Evolutionary conservation across 345 rosid species (phyloP), one percentile per base, ranked within the genome.

Genomic region (Acer campestre): DNA sequence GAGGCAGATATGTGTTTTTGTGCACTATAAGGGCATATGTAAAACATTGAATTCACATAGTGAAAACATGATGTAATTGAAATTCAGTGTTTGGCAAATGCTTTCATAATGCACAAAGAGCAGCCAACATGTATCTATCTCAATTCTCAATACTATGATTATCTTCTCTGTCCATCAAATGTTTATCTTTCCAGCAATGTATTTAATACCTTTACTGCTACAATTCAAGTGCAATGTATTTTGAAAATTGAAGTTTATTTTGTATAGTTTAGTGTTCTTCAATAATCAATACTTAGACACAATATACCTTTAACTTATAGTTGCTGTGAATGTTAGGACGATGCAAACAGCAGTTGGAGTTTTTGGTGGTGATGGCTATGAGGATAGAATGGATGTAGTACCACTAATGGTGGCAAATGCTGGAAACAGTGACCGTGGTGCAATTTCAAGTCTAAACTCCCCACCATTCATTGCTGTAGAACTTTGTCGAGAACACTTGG

Each of bases 341-440:
- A 71, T 96, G 84, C 99, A 96, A 86, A 96, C 99, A 71, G 98
- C 99, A 68, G 97, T 92, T 80, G 99, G 98, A 82, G 97, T 91
- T 55, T 96, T 96, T 51, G 99, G 99, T 44, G 97, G 97, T 48
- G 98, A 85, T 74, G 94, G 86, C 79, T 94, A 89, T 84, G 85
- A 87, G 3, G 88, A 88, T 63, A 82, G 84, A 83, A 81, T 80
- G 71, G 97, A 91, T 81, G 70, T 80, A 62, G 70, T 92, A 70
- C 99, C 97, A 66, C 88, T 96, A 20, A 96, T 96, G 99, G 89
- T 82, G 71, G 98, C 97, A 81, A 91, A 96, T 83, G 93, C 94
- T 46, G 99, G 95, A 85, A 89, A 89, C 68, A 90, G 97, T 79
- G 84, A 25, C 58, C 93, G 84, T 70, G 84, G 85, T 75, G 98